These are phyloP conservation scores for Hypoxylon sp. DNA, from an alignment of 2,329 filamentous ascomycete genomes.

Conservation along the genomic window DNA sequence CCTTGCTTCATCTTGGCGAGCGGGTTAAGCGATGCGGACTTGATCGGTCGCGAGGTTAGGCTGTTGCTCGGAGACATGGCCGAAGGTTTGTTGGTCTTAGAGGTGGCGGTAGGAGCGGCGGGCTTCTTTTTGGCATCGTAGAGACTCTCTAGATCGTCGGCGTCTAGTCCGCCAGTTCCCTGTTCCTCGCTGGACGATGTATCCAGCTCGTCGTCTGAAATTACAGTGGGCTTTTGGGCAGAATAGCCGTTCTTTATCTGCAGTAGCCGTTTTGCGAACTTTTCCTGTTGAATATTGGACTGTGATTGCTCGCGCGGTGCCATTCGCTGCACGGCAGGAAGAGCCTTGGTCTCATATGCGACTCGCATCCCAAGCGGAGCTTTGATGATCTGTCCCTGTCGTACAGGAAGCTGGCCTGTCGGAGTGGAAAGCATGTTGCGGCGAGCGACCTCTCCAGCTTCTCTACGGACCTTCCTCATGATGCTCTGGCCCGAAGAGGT, in stretches of 20 bases:
- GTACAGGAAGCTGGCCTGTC: constrained; percentile 51
- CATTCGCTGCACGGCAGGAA: constrained; percentile 44
- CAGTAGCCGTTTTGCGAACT: constrained; percentile 54
- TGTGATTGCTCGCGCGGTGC: constrained; percentile 28
- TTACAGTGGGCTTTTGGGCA: constrained; percentile 8
- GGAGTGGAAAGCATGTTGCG: constrained; percentile 61
- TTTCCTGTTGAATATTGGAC: constrained; percentile 47
- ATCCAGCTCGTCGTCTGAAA: constrained; percentile 52
- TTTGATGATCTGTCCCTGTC: constrained; percentile 56
- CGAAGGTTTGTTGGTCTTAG: constrained; percentile 8
- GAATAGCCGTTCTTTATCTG: constrained; percentile 48
- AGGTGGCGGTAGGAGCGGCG: not conserved
- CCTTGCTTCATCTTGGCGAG: constrained; percentile 37
- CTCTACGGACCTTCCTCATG: constrained; percentile 66
- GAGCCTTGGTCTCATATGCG: constrained; percentile 60
- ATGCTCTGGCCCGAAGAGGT: constrained; percentile 64
- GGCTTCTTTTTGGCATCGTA: constrained; percentile 31
- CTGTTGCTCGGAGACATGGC: constrained; percentile 2
- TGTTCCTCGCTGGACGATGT: constrained; percentile 20
- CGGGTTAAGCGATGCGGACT: constrained; percentile 7
- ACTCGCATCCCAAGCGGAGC: constrained; percentile 67
- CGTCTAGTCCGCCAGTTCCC: constrained; percentile 37
- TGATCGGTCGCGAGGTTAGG: not conserved
- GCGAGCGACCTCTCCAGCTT: constrained; percentile 65
- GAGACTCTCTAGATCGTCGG: constrained; percentile 43